phyloP scores from a whole-genome alignment of 768 basidiomycete species.

The Lactarius hatsudake region DNA sequence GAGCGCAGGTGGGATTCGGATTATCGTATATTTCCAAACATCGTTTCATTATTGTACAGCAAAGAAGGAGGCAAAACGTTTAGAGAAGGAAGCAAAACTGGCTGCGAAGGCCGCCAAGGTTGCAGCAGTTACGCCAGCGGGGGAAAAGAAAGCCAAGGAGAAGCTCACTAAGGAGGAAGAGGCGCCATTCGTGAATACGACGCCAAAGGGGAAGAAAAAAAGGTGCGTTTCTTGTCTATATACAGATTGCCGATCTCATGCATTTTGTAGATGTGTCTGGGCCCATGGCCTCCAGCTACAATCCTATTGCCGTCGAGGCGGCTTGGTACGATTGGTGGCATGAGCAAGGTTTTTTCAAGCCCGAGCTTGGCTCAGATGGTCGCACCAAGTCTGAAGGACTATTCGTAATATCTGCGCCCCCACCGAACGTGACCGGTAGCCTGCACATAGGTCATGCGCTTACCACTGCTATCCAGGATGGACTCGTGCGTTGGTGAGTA shows the following conservation, averaged over 20 bases:
- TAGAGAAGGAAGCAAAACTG: conserved; percentile 76
- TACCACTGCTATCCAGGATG: conserved; percentile 88
- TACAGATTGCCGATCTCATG: not conserved
- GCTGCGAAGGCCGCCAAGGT: conserved; percentile 63
- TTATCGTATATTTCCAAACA: not conserved
- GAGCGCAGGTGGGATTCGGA: conserved; percentile 36
- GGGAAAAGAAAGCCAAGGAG: conserved; percentile 74
- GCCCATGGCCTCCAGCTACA: conserved; percentile 91
- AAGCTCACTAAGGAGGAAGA: conserved; percentile 73
- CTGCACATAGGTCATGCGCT: conserved; percentile 95
- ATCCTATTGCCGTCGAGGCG: conserved; percentile 90
- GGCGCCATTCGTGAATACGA: conserved; percentile 80
- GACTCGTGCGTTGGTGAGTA: conserved; percentile 80
- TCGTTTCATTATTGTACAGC: conserved; percentile 40
- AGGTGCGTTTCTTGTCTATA: conserved; percentile 45
- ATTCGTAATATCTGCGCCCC: conserved; percentile 88
- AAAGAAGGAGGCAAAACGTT: conserved; percentile 82
- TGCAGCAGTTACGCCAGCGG: conserved; percentile 39
- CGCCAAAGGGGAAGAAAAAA: conserved; percentile 93
- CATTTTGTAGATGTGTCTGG: conserved; percentile 64
- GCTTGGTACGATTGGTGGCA: conserved; percentile 99
- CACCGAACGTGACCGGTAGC: conserved; percentile 95
- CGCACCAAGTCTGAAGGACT: conserved; percentile 57
- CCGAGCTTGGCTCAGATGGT: conserved; percentile 57
- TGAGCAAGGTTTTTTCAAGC: conserved; percentile 85